A percentile compares a stretch with the other conserved stretches of the same genome.
Conservation (phyloP, 2,329 filamentous ascomycete genomes). For the Colletotrichum incanum region DNA sequence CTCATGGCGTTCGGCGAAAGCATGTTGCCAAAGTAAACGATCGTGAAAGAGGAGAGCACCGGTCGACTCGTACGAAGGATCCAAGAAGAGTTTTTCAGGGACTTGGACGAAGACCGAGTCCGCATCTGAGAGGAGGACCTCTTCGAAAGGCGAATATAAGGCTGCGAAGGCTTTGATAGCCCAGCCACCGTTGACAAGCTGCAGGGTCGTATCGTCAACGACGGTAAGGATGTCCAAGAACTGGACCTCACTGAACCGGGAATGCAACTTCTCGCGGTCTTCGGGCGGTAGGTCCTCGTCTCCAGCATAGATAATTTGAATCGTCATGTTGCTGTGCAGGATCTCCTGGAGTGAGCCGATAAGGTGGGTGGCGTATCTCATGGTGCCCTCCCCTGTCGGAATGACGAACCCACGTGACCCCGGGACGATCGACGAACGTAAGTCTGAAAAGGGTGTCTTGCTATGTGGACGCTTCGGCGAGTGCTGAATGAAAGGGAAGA, state of each 20-base stretch:
- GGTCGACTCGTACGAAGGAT: conserved; percentile 50
- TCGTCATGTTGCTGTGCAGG: conserved; percentile 50
- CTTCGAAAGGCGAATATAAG: conserved; percentile 53
- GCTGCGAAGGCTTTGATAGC: conserved; percentile 60
- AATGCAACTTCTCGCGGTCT: conserved; percentile 47
- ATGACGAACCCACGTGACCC: conserved; percentile 54
- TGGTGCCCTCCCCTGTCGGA: conserved; percentile 49
- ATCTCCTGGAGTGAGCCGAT: conserved; percentile 51
- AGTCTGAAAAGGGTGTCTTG: conserved; percentile 42
- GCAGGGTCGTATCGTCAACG: conserved; percentile 51
- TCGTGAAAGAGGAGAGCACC: conserved; percentile 59
- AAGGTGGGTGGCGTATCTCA: conserved; percentile 55
- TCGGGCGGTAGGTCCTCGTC: conserved; percentile 49
- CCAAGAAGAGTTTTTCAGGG: conserved; percentile 51
- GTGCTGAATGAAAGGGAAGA: conserved; percentile 8
- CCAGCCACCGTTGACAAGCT: conserved; percentile 53
- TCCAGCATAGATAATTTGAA: conserved; percentile 56
- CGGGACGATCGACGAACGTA: conserved; percentile 39
- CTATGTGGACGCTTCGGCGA: conserved; percentile 17
- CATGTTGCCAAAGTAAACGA: conserved; percentile 55
- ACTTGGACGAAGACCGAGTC: conserved; percentile 57
- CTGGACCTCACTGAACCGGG: conserved; percentile 47
- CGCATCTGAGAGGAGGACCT: conserved; percentile 57
- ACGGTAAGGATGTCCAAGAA: conserved; percentile 53
- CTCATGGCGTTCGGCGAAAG: conserved; percentile 52